Percentiles rank a stretch among this genome's conserved stretches.
Evolutionary conservation across 202 grass and related monocot species (phyloP).

Genomic region (Zizania palustris): DNA sequence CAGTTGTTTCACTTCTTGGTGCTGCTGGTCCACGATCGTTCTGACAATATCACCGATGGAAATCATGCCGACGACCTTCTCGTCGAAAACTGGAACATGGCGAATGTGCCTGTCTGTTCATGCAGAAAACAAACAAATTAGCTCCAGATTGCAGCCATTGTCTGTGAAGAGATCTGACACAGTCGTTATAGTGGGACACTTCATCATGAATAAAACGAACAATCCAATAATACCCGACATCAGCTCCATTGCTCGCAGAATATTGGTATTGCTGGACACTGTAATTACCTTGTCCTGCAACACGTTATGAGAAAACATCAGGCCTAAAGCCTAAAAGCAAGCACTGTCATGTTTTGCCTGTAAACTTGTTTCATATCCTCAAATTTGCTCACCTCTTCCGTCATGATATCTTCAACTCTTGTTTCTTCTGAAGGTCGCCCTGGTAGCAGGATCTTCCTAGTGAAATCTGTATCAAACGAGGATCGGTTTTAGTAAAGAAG

Average conservation of each 20-base stretch:
- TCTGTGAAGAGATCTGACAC: not conserved
- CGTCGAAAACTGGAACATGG: slow-evolving; percentile 84
- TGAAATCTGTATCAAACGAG: slow-evolving; percentile 65
- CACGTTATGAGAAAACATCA: slow-evolving; percentile 14
- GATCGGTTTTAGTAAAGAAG: not conserved
- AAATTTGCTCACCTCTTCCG: slow-evolving; percentile 64
- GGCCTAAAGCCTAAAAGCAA: not conserved
- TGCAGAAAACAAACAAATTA: not conserved
- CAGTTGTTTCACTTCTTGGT: slow-evolving; percentile 74
- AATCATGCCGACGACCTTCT: slow-evolving; percentile 82
- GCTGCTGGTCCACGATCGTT: slow-evolving; percentile 80
- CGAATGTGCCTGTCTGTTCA: slow-evolving; percentile 74
- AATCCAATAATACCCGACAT: slow-evolving; percentile 68
- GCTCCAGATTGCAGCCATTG: not conserved
- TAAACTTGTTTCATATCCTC: not conserved
- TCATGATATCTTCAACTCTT: slow-evolving; percentile 88
- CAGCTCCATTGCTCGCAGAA: slow-evolving; percentile 88
- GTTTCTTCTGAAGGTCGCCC: slow-evolving; percentile 60
- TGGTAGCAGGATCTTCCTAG: slow-evolving; percentile 72
- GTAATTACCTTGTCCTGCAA: slow-evolving; percentile 69
- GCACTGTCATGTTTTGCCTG: not conserved
- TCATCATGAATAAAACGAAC: slow-evolving; percentile 8
- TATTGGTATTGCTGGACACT: slow-evolving; percentile 66
- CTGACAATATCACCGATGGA: slow-evolving; percentile 84
- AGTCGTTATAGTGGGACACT: not conserved